These are phyloP conservation scores for Sonneratia alba DNA, from an alignment of 345 rosid genomes.

Conservation along the genomic window DNA sequence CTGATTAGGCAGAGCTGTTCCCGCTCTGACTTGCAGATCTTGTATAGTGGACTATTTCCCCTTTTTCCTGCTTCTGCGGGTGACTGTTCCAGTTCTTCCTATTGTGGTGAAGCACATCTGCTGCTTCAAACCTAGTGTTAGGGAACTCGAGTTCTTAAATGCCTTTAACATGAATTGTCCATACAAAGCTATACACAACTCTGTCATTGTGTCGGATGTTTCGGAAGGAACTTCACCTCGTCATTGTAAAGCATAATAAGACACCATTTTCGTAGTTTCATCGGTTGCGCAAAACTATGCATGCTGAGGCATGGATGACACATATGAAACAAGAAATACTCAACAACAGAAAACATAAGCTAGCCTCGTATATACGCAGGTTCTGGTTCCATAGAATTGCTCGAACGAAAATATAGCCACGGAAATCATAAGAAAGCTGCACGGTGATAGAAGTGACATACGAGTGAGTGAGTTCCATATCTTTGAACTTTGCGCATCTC, in stretches of 20 bases:
- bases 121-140: neutral
- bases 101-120: neutral
- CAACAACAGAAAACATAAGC: too few relatives aligned
- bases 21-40: neutral
- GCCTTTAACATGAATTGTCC: neutral
- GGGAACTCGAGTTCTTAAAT: neutral
- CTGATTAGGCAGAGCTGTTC: slow-evolving; percentile 1
- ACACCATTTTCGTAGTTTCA: neutral
- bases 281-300: neutral
- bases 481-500: too few relatives aligned
- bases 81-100: neutral
- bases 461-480: too few relatives aligned
- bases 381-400: too few relatives aligned
- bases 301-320: too few relatives aligned
- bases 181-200: neutral
- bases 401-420: too few relatives aligned
- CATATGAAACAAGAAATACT: too few relatives aligned
- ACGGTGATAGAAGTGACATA: too few relatives aligned
- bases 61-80: neutral
- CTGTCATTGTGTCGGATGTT: too few relatives aligned
- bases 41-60: neutral
- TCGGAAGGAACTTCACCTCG: too few relatives aligned
- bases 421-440: too few relatives aligned
- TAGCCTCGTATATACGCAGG: too few relatives aligned
- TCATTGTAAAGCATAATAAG: neutral